A percentile compares a stretch with the other conserved stretches of the same genome.
Conservation (phyloP, 2,329 filamentous ascomycete genomes). For the Colletotrichum sidae region DNA sequence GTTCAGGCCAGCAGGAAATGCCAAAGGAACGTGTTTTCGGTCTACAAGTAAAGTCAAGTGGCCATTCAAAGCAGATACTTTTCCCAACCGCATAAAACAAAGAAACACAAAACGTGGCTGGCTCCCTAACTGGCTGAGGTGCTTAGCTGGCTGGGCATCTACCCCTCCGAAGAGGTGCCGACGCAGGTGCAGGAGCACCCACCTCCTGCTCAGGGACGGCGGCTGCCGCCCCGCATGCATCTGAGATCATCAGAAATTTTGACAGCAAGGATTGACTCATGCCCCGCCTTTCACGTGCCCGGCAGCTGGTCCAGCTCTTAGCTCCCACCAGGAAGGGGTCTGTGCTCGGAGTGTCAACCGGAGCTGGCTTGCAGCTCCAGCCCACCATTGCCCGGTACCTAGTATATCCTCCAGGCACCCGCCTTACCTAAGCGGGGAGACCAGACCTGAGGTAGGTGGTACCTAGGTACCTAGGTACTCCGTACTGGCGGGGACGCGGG, state of each 20-base stretch:
- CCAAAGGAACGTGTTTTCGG: too few species aligned
- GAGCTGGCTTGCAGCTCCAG: conserved; percentile 1
- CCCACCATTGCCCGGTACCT: background rate
- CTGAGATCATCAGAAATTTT: conserved; percentile 38
- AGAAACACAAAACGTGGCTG: background rate
- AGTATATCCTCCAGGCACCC: too few species aligned
- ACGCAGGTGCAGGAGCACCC: background rate
- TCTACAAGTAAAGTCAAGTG: too few species aligned
- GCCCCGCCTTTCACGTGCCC: conserved; percentile 37
- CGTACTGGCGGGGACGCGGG: too few species aligned
- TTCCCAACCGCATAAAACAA: background rate
- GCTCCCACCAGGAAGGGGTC: conserved; percentile 10
- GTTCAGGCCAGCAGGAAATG: too few species aligned
- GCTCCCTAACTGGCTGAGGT: background rate
- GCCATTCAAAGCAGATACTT: too few species aligned
- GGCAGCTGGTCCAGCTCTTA: background rate
- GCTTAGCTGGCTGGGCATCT: background rate
- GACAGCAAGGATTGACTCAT: conserved; percentile 32
- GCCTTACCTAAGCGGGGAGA: too few species aligned
- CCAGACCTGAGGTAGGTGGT: too few species aligned
- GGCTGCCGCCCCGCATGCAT: conserved; percentile 37
- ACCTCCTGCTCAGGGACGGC: conserved; percentile 2
- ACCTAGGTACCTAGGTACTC: too few species aligned
- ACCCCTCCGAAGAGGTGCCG: conserved; percentile 9
- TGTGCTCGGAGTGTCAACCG: conserved; percentile 17